Evolutionary conservation across 768 basidiomycete genomes (phyloP).

Genomic region (Boletus sp.): DNA sequence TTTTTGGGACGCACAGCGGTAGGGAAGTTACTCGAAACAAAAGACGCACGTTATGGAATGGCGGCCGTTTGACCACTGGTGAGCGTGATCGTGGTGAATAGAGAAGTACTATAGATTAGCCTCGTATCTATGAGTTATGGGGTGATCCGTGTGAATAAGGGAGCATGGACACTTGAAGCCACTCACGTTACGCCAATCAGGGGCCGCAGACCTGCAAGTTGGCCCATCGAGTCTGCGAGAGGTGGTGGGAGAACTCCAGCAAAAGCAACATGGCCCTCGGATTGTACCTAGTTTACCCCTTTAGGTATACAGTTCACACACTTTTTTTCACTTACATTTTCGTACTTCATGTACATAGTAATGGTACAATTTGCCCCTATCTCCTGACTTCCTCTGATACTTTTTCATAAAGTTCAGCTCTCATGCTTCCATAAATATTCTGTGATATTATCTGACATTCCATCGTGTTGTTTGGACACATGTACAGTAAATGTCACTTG

Average conservation of each 20-base stretch:
- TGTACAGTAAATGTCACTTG: too few relatives aligned
- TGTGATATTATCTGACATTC: too few relatives aligned
- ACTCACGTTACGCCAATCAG: slow-evolving; percentile 36
- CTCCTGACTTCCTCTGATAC: too few relatives aligned
- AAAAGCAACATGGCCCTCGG: slow-evolving; percentile 22
- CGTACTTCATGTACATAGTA: too few relatives aligned
- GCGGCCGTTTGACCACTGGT: slow-evolving; percentile 45
- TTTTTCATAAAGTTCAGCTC: too few relatives aligned
- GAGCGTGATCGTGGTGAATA: slow-evolving; percentile 47
- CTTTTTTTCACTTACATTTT: too few relatives aligned
- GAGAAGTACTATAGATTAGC: slow-evolving; percentile 31
- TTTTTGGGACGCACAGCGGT: slow-evolving; percentile 47
- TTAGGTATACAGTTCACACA: too few relatives aligned
- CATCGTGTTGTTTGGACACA: too few relatives aligned
- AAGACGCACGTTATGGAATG: slow-evolving; percentile 39
- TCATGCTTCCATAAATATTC: too few relatives aligned
- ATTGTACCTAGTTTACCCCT: too few relatives aligned
- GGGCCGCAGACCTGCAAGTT: slow-evolving; percentile 30
- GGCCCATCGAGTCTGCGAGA: slow-evolving; percentile 24
- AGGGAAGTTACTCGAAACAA: slow-evolving; percentile 45
- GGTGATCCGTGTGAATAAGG: background rate
- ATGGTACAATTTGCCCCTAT: too few relatives aligned
- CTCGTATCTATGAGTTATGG: slow-evolving; percentile 17
- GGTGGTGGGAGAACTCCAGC: slow-evolving; percentile 42
- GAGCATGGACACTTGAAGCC: background rate